Conservation (phyloP, 2,329 filamentous ascomycete genomes). For the Stachybotrys chlorohalonatus region DNA sequence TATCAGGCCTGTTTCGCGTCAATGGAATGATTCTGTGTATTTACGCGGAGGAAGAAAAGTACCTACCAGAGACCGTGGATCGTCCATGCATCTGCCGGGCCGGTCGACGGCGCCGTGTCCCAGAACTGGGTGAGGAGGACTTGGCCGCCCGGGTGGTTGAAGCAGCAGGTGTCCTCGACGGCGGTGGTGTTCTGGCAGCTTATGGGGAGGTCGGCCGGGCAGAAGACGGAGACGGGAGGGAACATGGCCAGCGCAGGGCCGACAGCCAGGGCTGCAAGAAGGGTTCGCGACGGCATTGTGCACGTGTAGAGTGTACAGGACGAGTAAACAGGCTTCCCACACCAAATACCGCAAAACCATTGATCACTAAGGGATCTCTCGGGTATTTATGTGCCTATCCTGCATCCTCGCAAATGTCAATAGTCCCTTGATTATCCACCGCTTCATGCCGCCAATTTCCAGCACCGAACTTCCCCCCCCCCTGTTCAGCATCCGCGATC, state of each 20-base stretch:
- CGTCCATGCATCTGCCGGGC: constrained; percentile 63
- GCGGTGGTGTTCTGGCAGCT: constrained; percentile 52
- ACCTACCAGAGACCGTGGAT: constrained; percentile 53
- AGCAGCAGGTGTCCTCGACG: constrained; percentile 61
- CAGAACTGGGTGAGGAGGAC: constrained; percentile 71
- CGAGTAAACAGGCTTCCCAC: not conserved
- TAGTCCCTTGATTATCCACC: not conserved
- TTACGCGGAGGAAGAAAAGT: not conserved
- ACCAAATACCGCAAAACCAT: no score
- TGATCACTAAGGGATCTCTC: no score
- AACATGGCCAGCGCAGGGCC: not conserved
- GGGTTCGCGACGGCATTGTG: not conserved
- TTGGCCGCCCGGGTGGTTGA: constrained; percentile 57
- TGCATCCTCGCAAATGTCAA: not conserved
- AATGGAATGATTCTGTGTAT: not conserved
- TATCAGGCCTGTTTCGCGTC: constrained; percentile 35
- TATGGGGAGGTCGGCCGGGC: constrained; percentile 6
- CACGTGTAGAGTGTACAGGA: not conserved
- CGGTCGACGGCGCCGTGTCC: constrained; percentile 57
- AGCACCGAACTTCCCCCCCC: not conserved
- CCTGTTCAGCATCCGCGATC: not conserved
- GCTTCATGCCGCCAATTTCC: not conserved
- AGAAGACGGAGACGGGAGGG: not conserved
- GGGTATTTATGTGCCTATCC: not conserved
- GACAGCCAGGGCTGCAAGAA: not conserved